A percentile compares a stretch with the other conserved stretches of the same genome.
These are phyloP conservation scores for Clonostachys rhizophaga DNA, from an alignment of 2,329 filamentous ascomycete genomes.

Conservation along the genomic window DNA sequence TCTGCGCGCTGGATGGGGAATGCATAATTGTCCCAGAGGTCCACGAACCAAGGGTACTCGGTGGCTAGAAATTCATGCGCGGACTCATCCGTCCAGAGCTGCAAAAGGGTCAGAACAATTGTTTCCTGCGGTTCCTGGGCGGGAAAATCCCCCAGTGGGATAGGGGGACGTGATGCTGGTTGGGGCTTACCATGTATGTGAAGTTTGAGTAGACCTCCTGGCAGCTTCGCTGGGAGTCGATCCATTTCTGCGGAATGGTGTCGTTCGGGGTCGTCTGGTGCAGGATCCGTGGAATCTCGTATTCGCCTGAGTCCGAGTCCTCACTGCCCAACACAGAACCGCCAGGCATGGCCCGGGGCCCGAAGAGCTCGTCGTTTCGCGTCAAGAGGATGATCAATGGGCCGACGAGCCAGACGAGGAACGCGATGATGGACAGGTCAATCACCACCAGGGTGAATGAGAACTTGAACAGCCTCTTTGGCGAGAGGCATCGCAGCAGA, in stretches of 20 bases:
- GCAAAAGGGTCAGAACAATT: slow-evolving; percentile 1
- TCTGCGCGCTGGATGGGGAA: slow-evolving; percentile 71
- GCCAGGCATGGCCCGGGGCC: slow-evolving; percentile 6
- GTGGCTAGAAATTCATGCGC: slow-evolving; percentile 62
- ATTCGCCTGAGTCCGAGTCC: slow-evolving; percentile 66
- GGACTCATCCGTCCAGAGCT: slow-evolving; percentile 70
- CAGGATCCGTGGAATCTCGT: slow-evolving; percentile 70
- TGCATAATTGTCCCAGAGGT: slow-evolving; percentile 64
- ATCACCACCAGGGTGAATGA: slow-evolving; percentile 56
- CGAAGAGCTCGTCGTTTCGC: slow-evolving; percentile 23
- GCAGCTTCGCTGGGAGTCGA: slow-evolving; percentile 60
- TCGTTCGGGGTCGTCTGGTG: slow-evolving; percentile 72
- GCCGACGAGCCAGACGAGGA: slow-evolving; percentile 64
- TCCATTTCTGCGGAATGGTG: slow-evolving; percentile 63
- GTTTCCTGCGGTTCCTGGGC: background rate
- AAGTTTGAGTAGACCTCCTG: slow-evolving; percentile 64
- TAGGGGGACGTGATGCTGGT: background rate
- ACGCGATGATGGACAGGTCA: slow-evolving; percentile 58
- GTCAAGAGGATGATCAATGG: slow-evolving; percentile 67
- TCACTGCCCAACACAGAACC: slow-evolving; percentile 39
- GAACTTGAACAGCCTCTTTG: slow-evolving; percentile 8
- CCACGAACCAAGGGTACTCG: slow-evolving; percentile 68
- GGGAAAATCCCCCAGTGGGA: background rate
- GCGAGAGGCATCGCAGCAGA: slow-evolving; percentile 7
- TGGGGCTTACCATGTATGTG: slow-evolving; percentile 60